Evolutionary conservation across 2,329 filamentous ascomycete species (phyloP), one percentile per base, ranked within the genome.

Genomic region (Claviceps sp.): DNA sequence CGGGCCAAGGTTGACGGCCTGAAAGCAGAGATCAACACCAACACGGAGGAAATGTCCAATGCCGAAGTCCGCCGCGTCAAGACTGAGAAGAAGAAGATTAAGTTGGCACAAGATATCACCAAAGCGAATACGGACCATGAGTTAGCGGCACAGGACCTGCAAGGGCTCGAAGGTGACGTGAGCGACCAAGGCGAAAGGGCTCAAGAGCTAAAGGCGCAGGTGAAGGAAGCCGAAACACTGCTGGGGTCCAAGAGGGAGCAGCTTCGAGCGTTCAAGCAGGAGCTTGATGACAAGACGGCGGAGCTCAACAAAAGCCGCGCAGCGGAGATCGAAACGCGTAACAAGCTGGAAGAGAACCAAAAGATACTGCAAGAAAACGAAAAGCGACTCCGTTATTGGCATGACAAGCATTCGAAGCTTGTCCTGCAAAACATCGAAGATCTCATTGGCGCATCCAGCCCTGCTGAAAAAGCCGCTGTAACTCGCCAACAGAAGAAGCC

Each of bases 291-390:
- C 60, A 95, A 90, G 73, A 85, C 81, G 1, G 72, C 83, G 0
- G 88, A 94, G 64, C 76, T 97, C 52, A 96, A 97, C 62, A 85
- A 88, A 62, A 95, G 86, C 0, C 81, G 91, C 9, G 90, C 88
- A 0, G 74, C 85, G 3, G 93, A 98, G 67, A 96, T 98, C 55
- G 93, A 98, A 68, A 96, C 97, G 89, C 86, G 87, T 56, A 97
- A 97, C 69, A 95, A 95, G 71, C 82, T 98, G 1, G 93, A 97
- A 63, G 91, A 97, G 64, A 93, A 91, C 65, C 86, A 95, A 58
- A 98, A 98, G 70, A 80, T 84, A 9, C 77, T 97, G 14, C 68
- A 72, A 0, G 91, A 97, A 62, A 95, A 94, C 67, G 83, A 94
- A 65, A 90, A 87, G 68, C 82, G 86, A 54, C 77, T 86, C 42